A percentile compares a stretch with the other conserved stretches of the same genome.
Conservation (phyloP, 116 monocot species). For the Zostera marina region DNA sequence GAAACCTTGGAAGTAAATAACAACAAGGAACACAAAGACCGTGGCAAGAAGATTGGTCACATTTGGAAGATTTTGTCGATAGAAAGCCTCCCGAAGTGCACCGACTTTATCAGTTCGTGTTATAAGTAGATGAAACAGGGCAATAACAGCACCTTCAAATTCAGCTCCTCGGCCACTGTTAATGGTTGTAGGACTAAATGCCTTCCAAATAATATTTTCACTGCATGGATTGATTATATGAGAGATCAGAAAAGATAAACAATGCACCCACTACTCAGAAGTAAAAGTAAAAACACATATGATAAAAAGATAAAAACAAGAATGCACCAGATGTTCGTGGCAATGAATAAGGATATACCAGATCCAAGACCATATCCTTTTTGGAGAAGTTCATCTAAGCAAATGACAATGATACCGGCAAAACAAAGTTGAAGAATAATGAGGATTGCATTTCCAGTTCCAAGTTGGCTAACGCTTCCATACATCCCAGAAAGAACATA, state of each 20-base stretch:
- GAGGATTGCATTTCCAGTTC: constrained; percentile 55
- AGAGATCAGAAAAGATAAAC: background rate
- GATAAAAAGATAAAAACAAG: background rate
- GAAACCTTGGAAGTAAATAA: constrained; percentile 47
- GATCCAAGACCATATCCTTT: constrained; percentile 70
- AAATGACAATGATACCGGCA: constrained; percentile 63
- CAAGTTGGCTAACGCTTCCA: constrained; percentile 53
- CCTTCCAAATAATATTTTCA: constrained; percentile 70
- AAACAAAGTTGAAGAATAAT: constrained; percentile 59
- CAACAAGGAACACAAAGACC: constrained; percentile 35
- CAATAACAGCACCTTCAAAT: constrained; percentile 49
- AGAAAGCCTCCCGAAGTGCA: constrained; percentile 36
- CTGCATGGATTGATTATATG: constrained; percentile 8
- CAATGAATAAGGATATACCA: constrained; percentile 59
- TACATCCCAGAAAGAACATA: constrained; percentile 72
- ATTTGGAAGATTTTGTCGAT: constrained; percentile 42
- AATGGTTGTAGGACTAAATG: constrained; percentile 58
- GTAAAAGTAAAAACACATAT: background rate
- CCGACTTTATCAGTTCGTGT: constrained; percentile 34
- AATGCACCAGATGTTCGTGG: constrained; percentile 49
- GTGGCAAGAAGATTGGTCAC: constrained; percentile 54
- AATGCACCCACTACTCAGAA: background rate
- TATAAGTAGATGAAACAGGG: constrained; percentile 37
- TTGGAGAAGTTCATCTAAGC: constrained; percentile 56
- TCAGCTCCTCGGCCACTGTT: constrained; percentile 64